phyloP scores from a whole-genome alignment of 192 early-diverging fungal genomes.

The Cladochytrium replicatum region DNA sequence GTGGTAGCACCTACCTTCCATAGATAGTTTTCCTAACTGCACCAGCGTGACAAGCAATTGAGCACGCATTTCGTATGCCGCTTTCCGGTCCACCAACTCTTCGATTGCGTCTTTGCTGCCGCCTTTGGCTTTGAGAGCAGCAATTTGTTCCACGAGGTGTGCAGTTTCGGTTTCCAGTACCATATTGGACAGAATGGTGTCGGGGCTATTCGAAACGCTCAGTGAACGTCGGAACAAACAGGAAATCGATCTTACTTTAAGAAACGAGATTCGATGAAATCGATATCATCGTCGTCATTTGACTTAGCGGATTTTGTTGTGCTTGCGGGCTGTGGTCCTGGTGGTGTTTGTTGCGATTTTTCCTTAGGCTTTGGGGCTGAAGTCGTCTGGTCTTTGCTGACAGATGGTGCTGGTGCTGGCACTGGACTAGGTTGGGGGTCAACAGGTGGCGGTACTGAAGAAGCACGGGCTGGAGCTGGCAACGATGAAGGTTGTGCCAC shows the following conservation, averaged over 20 bases:
- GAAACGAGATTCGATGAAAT: slow-evolving; percentile 30
- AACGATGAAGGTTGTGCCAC: not conserved
- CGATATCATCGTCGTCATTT: slow-evolving; percentile 44
- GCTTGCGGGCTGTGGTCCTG: slow-evolving; percentile 7
- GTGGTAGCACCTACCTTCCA: slow-evolving; percentile 35
- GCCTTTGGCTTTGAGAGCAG: slow-evolving; percentile 26
- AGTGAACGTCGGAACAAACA: too few relatives aligned
- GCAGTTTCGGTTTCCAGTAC: slow-evolving; percentile 62
- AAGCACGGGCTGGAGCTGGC: slow-evolving; percentile 2
- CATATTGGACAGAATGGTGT: slow-evolving; percentile 58
- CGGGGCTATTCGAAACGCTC: slow-evolving; percentile 45
- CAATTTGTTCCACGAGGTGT: slow-evolving; percentile 33
- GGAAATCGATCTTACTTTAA: slow-evolving; percentile 24
- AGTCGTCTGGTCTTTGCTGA: not conserved
- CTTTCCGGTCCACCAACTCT: slow-evolving; percentile 53
- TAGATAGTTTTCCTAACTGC: slow-evolving; percentile 57
- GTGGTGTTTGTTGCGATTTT: not conserved
- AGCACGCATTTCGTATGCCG: slow-evolving; percentile 61
- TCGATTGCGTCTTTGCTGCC: slow-evolving; percentile 40
- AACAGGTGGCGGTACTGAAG: slow-evolving; percentile 5
- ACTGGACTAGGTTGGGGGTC: not conserved
- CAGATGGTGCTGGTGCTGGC: not conserved
- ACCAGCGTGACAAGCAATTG: slow-evolving; percentile 62
- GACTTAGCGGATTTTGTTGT: slow-evolving; percentile 24
- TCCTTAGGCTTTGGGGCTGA: not conserved